Conservation (phyloP, 2,329 filamentous ascomycete species). For the Allantophomopsis lycopodina region DNA sequence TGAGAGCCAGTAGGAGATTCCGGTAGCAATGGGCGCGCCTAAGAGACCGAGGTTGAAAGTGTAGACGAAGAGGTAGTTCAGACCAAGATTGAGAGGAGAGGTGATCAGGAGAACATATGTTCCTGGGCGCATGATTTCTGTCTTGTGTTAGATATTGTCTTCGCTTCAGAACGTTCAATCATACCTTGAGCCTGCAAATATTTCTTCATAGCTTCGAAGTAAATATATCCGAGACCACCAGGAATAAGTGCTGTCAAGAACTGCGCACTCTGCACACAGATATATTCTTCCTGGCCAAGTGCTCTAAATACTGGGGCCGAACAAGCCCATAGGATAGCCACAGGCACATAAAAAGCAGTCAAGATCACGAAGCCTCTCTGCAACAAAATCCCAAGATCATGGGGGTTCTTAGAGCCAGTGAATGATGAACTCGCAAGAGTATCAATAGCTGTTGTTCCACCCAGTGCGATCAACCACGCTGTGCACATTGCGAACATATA, state of each 20-base stretch:
- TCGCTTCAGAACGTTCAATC: constrained; percentile 23
- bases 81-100: constrained; percentile 64
- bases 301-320: constrained; percentile 61
- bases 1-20: constrained; percentile 75
- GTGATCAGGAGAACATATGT: constrained; percentile 75
- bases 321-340: constrained; percentile 61
- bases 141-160: constrained; percentile 1
- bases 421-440: constrained; percentile 74
- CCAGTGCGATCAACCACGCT: constrained; percentile 75
- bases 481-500: constrained; percentile 93
- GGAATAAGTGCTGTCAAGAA: constrained; percentile 67
- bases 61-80: constrained; percentile 75
- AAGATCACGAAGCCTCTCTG: constrained; percentile 66
- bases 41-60: constrained; percentile 56
- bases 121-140: constrained; percentile 60
- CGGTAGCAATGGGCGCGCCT: constrained; percentile 70
- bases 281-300: constrained; percentile 65
- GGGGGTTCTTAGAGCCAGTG: constrained; percentile 66
- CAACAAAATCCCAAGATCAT: constrained; percentile 65
- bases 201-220: constrained; percentile 78
- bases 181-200: constrained; percentile 79
- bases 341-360: constrained; percentile 55
- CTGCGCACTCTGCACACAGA: constrained; percentile 57
- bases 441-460: constrained; percentile 75
- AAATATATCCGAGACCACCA: constrained; percentile 74